phyloP scores from a whole-genome alignment of 768 basidiomycete genomes.

The Rhodotorula toruloides region DNA sequence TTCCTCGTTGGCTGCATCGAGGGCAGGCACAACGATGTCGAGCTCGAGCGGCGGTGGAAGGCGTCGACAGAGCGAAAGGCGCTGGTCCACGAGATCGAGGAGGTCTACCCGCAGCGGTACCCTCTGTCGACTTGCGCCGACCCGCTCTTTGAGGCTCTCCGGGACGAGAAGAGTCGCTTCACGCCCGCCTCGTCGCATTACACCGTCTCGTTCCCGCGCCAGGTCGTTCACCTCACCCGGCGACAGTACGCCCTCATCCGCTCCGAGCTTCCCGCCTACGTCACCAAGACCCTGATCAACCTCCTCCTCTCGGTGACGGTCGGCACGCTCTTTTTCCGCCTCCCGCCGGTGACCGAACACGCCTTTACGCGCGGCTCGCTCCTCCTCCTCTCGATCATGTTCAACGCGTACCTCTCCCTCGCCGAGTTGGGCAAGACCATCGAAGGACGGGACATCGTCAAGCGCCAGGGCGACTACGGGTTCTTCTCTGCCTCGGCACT shows the following conservation, averaged over 20 bases:
- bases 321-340: slow-evolving; percentile 56
- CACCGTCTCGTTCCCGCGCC: slow-evolving; percentile 69
- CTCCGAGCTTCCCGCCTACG: slow-evolving; percentile 70
- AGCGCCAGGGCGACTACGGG: slow-evolving; percentile 50
- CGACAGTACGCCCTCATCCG: slow-evolving; percentile 65
- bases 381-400: slow-evolving; percentile 56
- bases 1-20: slow-evolving; percentile 40
- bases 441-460: slow-evolving; percentile 65
- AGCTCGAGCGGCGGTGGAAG: slow-evolving; percentile 32
- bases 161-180: slow-evolving; percentile 43
- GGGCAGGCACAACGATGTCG: slow-evolving; percentile 27
- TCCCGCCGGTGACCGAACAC: slow-evolving; percentile 67
- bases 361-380: slow-evolving; percentile 86
- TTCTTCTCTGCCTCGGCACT: slow-evolving; percentile 51
- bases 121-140: slow-evolving; percentile 20
- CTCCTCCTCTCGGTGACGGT: slow-evolving; percentile 46
- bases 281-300: slow-evolving; percentile 56
- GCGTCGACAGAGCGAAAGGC: slow-evolving; percentile 33
- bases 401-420: slow-evolving; percentile 58
- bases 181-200: slow-evolving; percentile 62
- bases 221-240: slow-evolving; percentile 64
- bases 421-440: slow-evolving; percentile 57
- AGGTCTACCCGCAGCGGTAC: slow-evolving; percentile 40
- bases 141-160: slow-evolving; percentile 21
- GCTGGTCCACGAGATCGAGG: slow-evolving; percentile 27